Conservation (phyloP, 192 early-diverging fungal genomes). For the Coemansia aciculifera region DNA sequence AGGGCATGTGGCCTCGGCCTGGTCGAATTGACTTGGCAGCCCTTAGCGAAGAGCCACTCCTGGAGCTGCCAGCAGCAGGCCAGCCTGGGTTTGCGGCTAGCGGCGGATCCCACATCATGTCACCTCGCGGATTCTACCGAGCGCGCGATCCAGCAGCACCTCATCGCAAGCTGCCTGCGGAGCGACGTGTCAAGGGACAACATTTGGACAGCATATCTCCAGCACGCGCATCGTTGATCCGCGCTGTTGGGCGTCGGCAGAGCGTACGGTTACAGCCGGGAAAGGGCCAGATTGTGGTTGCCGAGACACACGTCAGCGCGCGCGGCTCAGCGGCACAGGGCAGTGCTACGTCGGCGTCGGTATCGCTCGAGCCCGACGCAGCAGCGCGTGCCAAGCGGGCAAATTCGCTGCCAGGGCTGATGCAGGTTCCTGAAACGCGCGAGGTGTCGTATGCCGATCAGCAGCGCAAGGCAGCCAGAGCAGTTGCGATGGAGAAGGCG, state of each 20-base stretch:
- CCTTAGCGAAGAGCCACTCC: conserved; percentile 23
- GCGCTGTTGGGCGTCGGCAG: conserved; percentile 53
- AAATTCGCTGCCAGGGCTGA: conserved; percentile 49
- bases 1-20: conserved; percentile 10
- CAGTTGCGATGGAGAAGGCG: conserved; percentile 25
- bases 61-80: conserved; percentile 8
- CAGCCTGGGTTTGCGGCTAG: background rate
- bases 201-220: conserved; percentile 36
- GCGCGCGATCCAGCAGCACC: conserved; percentile 55
- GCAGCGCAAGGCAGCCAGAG: conserved; percentile 42
- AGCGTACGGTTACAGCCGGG: conserved; percentile 55
- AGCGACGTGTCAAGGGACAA: conserved; percentile 1
- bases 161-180: conserved; percentile 30
- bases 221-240: conserved; percentile 50
- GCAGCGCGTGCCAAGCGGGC: conserved; percentile 47
- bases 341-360: conserved; percentile 8
- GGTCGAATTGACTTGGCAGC: conserved; percentile 19
- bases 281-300: conserved; percentile 52
- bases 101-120: conserved; percentile 15
- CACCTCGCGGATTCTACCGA: conserved; percentile 47
- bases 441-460: conserved; percentile 52
- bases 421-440: conserved; percentile 53
- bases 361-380: conserved; percentile 21
- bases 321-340: conserved; percentile 13
- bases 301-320: conserved; percentile 35